Evolutionary conservation across 148 eudicot genomes (phyloP).

Genomic region (Selenicereus undatus): DNA sequence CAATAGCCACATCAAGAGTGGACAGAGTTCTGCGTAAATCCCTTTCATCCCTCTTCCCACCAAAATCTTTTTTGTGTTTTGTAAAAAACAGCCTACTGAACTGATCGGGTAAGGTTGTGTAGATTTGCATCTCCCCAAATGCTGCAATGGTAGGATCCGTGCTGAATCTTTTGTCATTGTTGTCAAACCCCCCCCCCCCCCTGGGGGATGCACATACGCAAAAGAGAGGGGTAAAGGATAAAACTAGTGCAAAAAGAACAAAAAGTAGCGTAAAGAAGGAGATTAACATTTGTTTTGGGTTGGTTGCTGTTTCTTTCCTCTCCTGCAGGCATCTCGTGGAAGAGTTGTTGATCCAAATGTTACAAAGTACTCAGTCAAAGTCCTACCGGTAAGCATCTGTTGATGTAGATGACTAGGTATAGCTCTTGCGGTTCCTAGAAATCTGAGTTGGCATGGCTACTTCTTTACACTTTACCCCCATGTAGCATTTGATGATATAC

Average conservation of each 20-base stretch:
- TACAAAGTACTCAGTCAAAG: constrained; percentile 88
- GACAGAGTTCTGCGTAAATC: not conserved
- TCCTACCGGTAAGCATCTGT: constrained; percentile 70
- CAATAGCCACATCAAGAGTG: not conserved
- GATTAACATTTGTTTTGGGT: not conserved
- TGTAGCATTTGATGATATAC: not conserved
- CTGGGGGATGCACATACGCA: no score
- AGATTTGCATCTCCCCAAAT: no score
- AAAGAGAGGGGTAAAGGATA: not conserved
- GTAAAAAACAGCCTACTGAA: no score
- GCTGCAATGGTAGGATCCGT: no score
- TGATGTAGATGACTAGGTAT: not conserved
- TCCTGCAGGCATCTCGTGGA: constrained; percentile 67
- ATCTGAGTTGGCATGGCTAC: not conserved
- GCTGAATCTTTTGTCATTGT: no score
- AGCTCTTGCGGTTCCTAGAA: not conserved
- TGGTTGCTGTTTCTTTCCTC: not conserved
- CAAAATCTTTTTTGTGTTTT: no score
- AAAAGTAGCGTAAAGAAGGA: not conserved
- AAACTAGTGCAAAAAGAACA: not conserved
- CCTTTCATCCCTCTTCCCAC: not conserved
- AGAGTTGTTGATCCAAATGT: constrained; percentile 73
- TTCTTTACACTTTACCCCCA: not conserved
- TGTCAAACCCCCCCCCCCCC: no score
- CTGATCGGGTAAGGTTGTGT: no score